These are phyloP conservation scores for Urochloa ruziziensis DNA, from an alignment of 176 grass and related monocot species.

Conservation along the genomic window DNA sequence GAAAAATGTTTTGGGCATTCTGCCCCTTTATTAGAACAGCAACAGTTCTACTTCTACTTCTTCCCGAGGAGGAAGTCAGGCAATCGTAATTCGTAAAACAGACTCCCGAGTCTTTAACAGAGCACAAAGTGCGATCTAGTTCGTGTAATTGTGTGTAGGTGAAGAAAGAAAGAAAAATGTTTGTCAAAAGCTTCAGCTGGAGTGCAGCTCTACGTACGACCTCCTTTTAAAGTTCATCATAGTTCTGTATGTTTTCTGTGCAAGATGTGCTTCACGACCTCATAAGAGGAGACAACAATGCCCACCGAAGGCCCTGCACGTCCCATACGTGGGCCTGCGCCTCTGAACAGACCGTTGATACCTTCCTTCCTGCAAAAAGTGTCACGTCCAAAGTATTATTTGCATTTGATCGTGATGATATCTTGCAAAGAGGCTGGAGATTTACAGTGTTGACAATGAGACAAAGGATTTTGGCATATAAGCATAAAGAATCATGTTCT, in stretches of 20 bases:
- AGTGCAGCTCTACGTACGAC: not conserved
- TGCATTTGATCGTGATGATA: not conserved
- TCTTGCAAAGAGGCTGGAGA: not conserved
- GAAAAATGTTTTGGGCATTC: not conserved
- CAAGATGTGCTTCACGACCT: conserved; percentile 81
- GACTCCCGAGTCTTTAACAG: not conserved
- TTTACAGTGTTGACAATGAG: not conserved
- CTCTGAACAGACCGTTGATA: conserved; percentile 64
- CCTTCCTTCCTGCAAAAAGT: conserved; percentile 78
- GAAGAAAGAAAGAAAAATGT: not conserved
- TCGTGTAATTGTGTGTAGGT: not conserved
- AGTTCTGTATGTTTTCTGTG: conserved; percentile 49
- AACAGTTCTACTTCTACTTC: not conserved
- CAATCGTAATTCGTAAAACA: not conserved
- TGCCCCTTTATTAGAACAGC: conserved; percentile 24
- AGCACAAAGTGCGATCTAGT: not conserved
- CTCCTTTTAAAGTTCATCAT: not conserved
- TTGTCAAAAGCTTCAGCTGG: not conserved
- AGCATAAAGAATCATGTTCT: not conserved
- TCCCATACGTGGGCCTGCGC: conserved; percentile 72
- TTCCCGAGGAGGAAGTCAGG: conserved; percentile 24
- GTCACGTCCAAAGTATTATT: not conserved
- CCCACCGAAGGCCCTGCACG: conserved; percentile 85
- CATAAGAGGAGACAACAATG: conserved; percentile 85
- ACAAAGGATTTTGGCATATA: not conserved